A percentile compares a stretch with the other conserved stretches of the same genome.
phyloP scores from a whole-genome alignment of 306 rosid genomes.

The Quercus dentata region DNA sequence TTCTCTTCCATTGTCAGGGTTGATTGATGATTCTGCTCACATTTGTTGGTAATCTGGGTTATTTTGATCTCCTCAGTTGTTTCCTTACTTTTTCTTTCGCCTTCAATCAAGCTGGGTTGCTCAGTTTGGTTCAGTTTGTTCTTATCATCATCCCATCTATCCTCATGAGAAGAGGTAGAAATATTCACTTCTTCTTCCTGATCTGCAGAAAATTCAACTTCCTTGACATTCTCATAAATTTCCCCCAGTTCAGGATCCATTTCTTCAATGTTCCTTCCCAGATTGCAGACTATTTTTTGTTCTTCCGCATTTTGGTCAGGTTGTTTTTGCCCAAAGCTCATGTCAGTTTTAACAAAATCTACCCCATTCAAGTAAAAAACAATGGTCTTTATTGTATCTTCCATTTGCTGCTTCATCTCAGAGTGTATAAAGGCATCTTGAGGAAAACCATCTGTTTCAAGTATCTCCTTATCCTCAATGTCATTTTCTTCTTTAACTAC shows the following conservation, averaged over 20 bases:
- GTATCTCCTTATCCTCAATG: slow-evolving; percentile 28
- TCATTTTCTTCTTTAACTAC: not conserved
- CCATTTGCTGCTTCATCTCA: slow-evolving; percentile 31
- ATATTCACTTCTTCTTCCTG: slow-evolving; percentile 22
- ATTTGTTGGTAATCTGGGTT: slow-evolving; percentile 16
- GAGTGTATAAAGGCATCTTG: slow-evolving; percentile 27
- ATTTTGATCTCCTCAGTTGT: slow-evolving; percentile 32
- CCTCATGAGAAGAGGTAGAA: slow-evolving; percentile 23
- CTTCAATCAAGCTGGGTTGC: slow-evolving; percentile 37
- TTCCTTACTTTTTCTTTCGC: slow-evolving; percentile 20
- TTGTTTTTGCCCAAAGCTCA: slow-evolving; percentile 34
- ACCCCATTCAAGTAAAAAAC: slow-evolving; percentile 22
- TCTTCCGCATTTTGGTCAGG: slow-evolving; percentile 27
- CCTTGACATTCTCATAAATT: slow-evolving; percentile 22
- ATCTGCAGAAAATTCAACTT: slow-evolving; percentile 35
- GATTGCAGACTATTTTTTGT: slow-evolving; percentile 31
- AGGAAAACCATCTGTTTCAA: slow-evolving; percentile 34
- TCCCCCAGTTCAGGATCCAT: slow-evolving; percentile 31
- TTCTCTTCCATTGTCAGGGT: slow-evolving; percentile 33
- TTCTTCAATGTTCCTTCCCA: slow-evolving; percentile 38
- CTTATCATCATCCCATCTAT: slow-evolving; percentile 14
- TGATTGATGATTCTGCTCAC: slow-evolving; percentile 30
- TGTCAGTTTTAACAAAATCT: slow-evolving; percentile 23
- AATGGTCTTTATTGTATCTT: slow-evolving; percentile 22
- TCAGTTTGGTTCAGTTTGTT: slow-evolving; percentile 30